Base-by-base conservation (phyloP, 1,284 basidiomycete genomes). In the Violaceomyces palustris region DNA sequence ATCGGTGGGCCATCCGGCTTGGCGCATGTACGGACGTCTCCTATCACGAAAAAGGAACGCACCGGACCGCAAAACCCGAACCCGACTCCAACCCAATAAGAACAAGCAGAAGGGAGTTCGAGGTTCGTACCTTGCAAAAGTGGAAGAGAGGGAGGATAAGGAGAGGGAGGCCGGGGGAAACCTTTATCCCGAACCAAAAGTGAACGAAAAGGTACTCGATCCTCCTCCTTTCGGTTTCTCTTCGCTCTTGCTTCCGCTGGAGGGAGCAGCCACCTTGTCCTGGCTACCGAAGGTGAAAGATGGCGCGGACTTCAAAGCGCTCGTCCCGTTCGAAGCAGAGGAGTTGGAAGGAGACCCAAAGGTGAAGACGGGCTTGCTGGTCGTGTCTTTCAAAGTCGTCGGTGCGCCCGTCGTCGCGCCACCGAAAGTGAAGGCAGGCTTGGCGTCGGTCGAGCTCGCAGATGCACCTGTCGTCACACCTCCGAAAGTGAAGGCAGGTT, bases 401-500 rank as follows among this genome's bases (percentile, higher is more conserved):
- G 21, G 12, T 11, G 36, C 18, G 18, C 23, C 19, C 12, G 35
- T 7, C 10, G 35, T 22, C 15, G 36, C n/a, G n/a, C n/a, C 23
- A 26, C 36, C 30, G 19, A 39, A 39, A 18, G 19, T 28, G 22
- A 39, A 37, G 19, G n/a, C n/a, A 17, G 35, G 35, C 28, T 37
- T 37, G 33, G 22, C 14, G 33, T 35, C 33, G 17, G 9, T 35
- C 18, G 8, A n/a, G 32, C n/a, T 14, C 6, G 6, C n/a, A n/a
- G 21, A 14, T 11, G 36, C 18, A 14, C 23, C 19, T 19, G 35
- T 7, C 10, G 35, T 22, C 15, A 25, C n/a, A n/a, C n/a, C 23
- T n/a, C 36, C 30, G 19, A 39, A 39, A 18, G 19, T 28, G 22
- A 39, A 37, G 19, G n/a, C n/a, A 17, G 35, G 35, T 23, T 37